phyloP scores from a whole-genome alignment of 495 filamentous ascomycete genomes.

The Thermochaetoides thermophila region DNA sequence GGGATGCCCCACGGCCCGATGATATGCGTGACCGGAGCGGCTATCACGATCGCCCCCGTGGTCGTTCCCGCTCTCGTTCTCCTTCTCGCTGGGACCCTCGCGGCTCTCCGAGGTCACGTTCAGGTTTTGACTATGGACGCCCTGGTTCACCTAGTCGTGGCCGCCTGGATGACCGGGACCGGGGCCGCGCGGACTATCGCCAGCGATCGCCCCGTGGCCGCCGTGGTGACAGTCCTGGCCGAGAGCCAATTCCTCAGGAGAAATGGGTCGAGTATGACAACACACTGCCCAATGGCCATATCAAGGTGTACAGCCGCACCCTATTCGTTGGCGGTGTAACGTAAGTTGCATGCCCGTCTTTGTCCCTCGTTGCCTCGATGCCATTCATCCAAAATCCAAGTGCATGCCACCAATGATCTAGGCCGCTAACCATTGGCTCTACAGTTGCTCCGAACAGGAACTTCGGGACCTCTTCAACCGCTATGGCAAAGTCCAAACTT shows the following conservation, averaged over 20 bases:
- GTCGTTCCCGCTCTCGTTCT: slow-evolving; percentile 59
- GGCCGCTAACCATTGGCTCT: slow-evolving; percentile 1
- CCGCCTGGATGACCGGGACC: slow-evolving; percentile 43
- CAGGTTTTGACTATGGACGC: slow-evolving; percentile 27
- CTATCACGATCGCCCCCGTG: slow-evolving; percentile 44
- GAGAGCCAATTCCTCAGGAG: slow-evolving; percentile 23
- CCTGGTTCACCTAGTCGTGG: slow-evolving; percentile 37
- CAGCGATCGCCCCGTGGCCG: slow-evolving; percentile 64
- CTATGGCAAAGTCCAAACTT: slow-evolving; percentile 83
- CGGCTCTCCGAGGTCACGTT: slow-evolving; percentile 27
- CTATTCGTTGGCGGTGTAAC: slow-evolving; percentile 94
- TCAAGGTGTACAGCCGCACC: slow-evolving; percentile 90
- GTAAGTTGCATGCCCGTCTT: slow-evolving; percentile 30
- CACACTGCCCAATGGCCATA: slow-evolving; percentile 52
- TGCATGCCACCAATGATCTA: neutral
- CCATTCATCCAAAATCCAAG: no score
- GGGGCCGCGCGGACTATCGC: slow-evolving; percentile 52
- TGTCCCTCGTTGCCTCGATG: neutral
- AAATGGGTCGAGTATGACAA: slow-evolving; percentile 77
- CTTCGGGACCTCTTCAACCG: slow-evolving; percentile 61
- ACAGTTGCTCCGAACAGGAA: slow-evolving; percentile 62
- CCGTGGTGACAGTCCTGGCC: slow-evolving; percentile 40
- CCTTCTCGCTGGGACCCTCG: slow-evolving; percentile 50
- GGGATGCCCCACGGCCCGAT: slow-evolving; percentile 23
- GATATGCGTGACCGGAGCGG: slow-evolving; percentile 51